Evolutionary conservation across 2,329 filamentous ascomycete species (phyloP), one percentile per base, ranked within the genome.

Genomic region (Sordariomycetes sp.): DNA sequence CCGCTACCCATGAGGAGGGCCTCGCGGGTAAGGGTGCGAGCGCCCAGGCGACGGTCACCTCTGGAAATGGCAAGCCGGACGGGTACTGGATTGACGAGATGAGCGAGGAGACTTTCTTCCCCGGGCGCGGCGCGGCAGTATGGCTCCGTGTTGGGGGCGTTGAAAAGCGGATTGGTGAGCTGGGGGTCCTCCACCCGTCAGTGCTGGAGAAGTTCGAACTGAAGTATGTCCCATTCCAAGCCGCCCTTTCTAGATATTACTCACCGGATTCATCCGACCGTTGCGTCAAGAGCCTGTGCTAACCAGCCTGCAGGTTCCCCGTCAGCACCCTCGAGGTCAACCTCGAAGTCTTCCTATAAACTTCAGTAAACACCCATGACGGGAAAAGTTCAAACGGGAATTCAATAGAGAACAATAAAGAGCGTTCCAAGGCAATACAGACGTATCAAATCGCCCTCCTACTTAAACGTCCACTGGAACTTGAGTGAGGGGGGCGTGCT

Each of bases 21-120:
- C 71, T 89, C 32, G 65, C 72, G 55, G 72, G 72, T 40, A 77
- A 79, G 70, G 48, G 46, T 14, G 28, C 46, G 14, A 63, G 51
- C 25, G 50, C 52, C 16, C 20, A 24, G 22, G 22, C 53, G 2
- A 22, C 53, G 20, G 1, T 53, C 10, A 28, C 48, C 3, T 34
- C 20, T 14, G 55, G 48, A 18, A 74, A 79, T 61, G 75, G 76
- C 59, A 79, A 84, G 64, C 78, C 83, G 53, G 80, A 90, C 65
- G 86, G 87, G 22, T 99, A 99, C 76, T 97, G 90, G 88, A 94
- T 97, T 65, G 87, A 96, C 74, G 90, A 96, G 74, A 83, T 96
- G 61, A 83, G 96, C 65, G 90, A 97, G 68, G 79, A 88, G 1
- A 97, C 92, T 50, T 99, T 96, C 79, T 93, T 99, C 75, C 78